A percentile compares a stretch with the other conserved stretches of the same genome.
phyloP scores from a whole-genome alignment of 306 rosid species.

The Vicia faba region DNA sequence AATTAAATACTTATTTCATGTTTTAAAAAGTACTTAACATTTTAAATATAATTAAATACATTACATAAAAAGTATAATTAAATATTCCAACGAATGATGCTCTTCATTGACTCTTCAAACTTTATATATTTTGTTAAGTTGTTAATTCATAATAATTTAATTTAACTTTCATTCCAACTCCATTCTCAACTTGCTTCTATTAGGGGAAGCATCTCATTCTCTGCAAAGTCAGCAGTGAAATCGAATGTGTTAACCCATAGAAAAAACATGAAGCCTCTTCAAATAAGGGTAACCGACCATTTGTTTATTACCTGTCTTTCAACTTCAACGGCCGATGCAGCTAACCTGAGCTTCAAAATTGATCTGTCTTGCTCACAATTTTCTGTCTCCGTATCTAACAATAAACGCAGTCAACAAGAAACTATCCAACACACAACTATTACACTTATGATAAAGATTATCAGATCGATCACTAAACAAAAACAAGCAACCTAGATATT shows the following conservation, averaged over 20 bases:
- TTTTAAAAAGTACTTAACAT: too few species aligned
- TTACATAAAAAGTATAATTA: too few species aligned
- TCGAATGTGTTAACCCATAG: slow-evolving; percentile 33
- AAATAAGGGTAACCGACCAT: too few species aligned
- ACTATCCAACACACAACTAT: slow-evolving; percentile 24
- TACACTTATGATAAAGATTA: neutral
- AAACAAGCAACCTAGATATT: too few species aligned
- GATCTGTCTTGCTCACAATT: slow-evolving; percentile 72
- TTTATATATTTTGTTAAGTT: too few species aligned
- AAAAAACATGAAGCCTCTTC: neutral
- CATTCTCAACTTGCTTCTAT: slow-evolving; percentile 37
- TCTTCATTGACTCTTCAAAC: too few species aligned
- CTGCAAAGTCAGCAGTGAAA: slow-evolving; percentile 51
- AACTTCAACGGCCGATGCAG: slow-evolving; percentile 73
- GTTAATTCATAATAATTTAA: too few species aligned
- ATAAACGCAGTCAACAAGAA: slow-evolving; percentile 21
- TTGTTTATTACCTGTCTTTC: slow-evolving; percentile 71
- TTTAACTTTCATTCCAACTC: slow-evolving; percentile 24
- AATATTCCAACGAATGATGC: too few species aligned
- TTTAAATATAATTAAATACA: too few species aligned
- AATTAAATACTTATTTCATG: too few species aligned
- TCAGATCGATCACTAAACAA: too few species aligned
- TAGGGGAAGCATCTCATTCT: slow-evolving; percentile 95
- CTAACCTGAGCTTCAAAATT: slow-evolving; percentile 62
- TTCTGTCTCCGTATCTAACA: slow-evolving; percentile 72